Evolutionary conservation across 1,284 basidiomycete genomes (phyloP), one percentile per base, ranked within the genome.

Genomic region (Anthracocystis setariae): DNA sequence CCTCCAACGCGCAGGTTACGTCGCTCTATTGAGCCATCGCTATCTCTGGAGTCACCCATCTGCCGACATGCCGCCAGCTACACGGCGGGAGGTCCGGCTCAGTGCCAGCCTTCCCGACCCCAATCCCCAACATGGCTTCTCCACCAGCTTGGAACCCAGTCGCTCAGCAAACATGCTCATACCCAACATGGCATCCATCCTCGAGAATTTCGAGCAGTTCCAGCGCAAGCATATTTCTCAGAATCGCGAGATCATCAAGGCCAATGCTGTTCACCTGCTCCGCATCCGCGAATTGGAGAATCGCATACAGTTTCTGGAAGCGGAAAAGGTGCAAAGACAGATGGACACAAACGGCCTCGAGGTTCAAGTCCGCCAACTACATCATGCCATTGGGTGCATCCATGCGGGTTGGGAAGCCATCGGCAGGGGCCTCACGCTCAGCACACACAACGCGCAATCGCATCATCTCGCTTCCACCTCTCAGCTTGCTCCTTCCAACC

Each of bases 171-270:
- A 25, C 35, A 32, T 58, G 42, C 24, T 76, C 60, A 32, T 66
- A 13, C 60, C 73, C 44, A 74, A 74, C 48, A 61, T 81, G 42
- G 79, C 79, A 18, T 59, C 76, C 56, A 78, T 81, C 55, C 67
- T 81, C 18, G 76, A 77, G 8, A 73, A 81, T 51, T 79, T 81
- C 55, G 78, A 81, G 53, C 78, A 56, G 18, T 64, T 78, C 59
- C 78, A 76, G 44, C 78, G 80, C 18, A 82, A 82, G 59, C 80
- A 82, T 53, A 78, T 80, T 15, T 68, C 77, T 12, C 80, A 82
- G 46, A 82, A 82, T 44, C 63, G 80, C 32, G 78, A 82, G 38
- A 74, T 82, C 57, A 80, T 82, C 54, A 80, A 78, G 49, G 58
- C 74, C 45, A 82, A 82, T 32, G 71, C 80, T 17, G 37, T 74